Base-by-base conservation (phyloP, 768 basidiomycete genomes). In the Lactarius pseudohatsudake region DNA sequence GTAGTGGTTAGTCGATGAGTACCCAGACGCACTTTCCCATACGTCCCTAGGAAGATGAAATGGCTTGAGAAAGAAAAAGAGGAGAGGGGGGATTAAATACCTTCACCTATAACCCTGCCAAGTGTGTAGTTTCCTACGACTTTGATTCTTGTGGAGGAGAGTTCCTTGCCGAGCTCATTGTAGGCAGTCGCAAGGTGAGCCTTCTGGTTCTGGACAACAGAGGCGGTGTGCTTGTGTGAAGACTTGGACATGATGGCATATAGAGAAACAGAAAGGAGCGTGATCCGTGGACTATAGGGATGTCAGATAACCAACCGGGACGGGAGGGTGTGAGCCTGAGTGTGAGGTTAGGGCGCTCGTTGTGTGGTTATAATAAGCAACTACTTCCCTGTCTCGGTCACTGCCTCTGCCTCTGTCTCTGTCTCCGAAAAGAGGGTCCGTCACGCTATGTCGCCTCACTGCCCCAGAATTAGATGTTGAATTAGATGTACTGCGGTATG, bases 91-190 rank as follows among this genome's bases (percentile, higher is more conserved):
- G 43, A 30, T 13, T 1, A 72, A 85, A 70, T 72, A 91, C 95
- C 96, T 88, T 97, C 96, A 55, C 96, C 96, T 72, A 97, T 96
- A 73, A 92, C 89, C 77, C 89, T 90, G 59, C 96, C 94, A 10
- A 97, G 82, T 30, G 94, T 96, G 74, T 97, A 97, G 75, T 96
- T 96, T 65, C 96, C 95, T 54, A 98, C 88, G 34, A 97, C 92
- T 70, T 90, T 89, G 64, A 98, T 82, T 80, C 91, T 95, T 69
- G 85, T 85, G 30, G 92, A 93, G n/a, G 90, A 88, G 34, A 98
- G 86, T 77, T 97, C 96, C 81, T 90, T 96, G 71, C 95, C 96
- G 7, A 98, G 86, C 82, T 96, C 95, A 79, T 95, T 95, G 81
- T 98, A 98, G 66, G 96, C 96, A 76, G 86, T 93, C 73, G 90